These are phyloP conservation scores for Saccharomyces mikatae DNA, from an alignment of 805 yeast genomes.

Conservation along the genomic window DNA sequence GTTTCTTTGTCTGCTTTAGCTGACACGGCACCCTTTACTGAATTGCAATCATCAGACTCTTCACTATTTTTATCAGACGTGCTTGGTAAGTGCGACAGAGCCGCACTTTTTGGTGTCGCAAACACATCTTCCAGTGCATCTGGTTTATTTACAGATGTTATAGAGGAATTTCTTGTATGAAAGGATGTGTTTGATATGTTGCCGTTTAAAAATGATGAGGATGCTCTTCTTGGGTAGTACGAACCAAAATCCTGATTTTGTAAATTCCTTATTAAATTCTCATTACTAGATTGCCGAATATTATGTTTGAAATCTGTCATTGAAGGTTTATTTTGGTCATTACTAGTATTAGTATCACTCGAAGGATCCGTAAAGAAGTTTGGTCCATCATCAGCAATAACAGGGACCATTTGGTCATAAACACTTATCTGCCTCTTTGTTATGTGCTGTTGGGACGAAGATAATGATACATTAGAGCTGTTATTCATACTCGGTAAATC, in stretches of 20 bases:
- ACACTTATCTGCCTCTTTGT: slow-evolving; percentile 10
- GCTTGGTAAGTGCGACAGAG: neutral
- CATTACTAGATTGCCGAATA: slow-evolving; percentile 6
- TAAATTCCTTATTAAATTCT: slow-evolving; percentile 17
- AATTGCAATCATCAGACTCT: slow-evolving; percentile 7
- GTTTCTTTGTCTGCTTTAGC: slow-evolving; percentile 5
- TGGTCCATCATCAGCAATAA: slow-evolving; percentile 4
- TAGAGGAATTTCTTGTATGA: slow-evolving; percentile 22
- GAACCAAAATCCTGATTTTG: slow-evolving; percentile 24
- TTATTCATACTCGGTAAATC: slow-evolving; percentile 13
- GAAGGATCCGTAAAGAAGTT: slow-evolving; percentile 13
- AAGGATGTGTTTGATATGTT: slow-evolving; percentile 11
- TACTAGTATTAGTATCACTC: slow-evolving; percentile 10
- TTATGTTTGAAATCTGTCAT: neutral
- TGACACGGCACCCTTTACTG: slow-evolving; percentile 5
- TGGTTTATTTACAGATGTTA: slow-evolving; percentile 18
- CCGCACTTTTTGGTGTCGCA: slow-evolving; percentile 17
- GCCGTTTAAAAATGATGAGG: slow-evolving; percentile 2
- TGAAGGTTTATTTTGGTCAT: slow-evolving; percentile 1
- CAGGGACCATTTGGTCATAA: slow-evolving; percentile 23
- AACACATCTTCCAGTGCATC: slow-evolving; percentile 18
- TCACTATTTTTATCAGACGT: slow-evolving; percentile 10
- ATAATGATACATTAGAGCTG: slow-evolving; percentile 13
- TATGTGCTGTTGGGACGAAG: slow-evolving; percentile 7
- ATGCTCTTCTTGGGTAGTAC: slow-evolving; percentile 21